Conservation (phyloP, 2,329 filamentous ascomycete genomes). For the Monilinia fructigena region DNA sequence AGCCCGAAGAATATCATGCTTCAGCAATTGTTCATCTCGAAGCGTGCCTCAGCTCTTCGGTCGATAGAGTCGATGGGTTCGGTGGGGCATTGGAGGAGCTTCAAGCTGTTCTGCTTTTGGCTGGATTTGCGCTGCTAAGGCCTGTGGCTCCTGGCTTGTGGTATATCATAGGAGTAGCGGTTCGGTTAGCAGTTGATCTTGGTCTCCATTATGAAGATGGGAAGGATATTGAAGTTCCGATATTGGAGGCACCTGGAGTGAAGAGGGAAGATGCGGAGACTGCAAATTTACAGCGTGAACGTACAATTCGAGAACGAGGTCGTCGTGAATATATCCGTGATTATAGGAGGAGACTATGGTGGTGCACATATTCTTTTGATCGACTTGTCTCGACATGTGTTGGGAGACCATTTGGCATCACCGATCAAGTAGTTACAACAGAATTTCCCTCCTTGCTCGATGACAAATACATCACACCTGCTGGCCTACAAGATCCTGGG, state of each 20-base stretch:
- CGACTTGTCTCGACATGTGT: conserved; percentile 94
- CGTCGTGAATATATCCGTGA: conserved; percentile 83
- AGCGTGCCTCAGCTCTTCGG: conserved; percentile 66
- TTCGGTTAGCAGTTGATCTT: conserved; percentile 84
- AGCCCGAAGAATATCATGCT: conserved; percentile 94
- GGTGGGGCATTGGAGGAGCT: conserved; percentile 90
- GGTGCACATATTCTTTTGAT: conserved; percentile 95
- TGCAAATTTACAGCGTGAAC: conserved; percentile 40
- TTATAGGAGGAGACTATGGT: conserved; percentile 84
- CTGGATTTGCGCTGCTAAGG: conserved; percentile 85
- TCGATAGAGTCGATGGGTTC: conserved; percentile 59
- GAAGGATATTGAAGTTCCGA: conserved; percentile 58
- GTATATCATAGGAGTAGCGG: conserved; percentile 95
- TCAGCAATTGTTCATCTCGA: conserved; percentile 91
- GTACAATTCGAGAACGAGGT: conserved; percentile 53
- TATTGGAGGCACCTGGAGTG: conserved; percentile 48
- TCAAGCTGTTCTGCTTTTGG: conserved; percentile 86
- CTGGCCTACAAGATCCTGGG: conserved; percentile 67
- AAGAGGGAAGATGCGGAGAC: conserved; percentile 38
- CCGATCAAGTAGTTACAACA: conserved; percentile 94
- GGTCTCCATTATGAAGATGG: conserved; percentile 93
- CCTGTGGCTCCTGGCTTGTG: conserved; percentile 91
- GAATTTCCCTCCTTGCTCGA: conserved; percentile 89
- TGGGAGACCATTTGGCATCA: conserved; percentile 87
- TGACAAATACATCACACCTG: conserved; percentile 80